Percentiles rank a stretch among this genome's conserved stretches.
These are phyloP conservation scores for Apiospora marii DNA, from an alignment of 2,329 filamentous ascomycete genomes.

Conservation along the genomic window DNA sequence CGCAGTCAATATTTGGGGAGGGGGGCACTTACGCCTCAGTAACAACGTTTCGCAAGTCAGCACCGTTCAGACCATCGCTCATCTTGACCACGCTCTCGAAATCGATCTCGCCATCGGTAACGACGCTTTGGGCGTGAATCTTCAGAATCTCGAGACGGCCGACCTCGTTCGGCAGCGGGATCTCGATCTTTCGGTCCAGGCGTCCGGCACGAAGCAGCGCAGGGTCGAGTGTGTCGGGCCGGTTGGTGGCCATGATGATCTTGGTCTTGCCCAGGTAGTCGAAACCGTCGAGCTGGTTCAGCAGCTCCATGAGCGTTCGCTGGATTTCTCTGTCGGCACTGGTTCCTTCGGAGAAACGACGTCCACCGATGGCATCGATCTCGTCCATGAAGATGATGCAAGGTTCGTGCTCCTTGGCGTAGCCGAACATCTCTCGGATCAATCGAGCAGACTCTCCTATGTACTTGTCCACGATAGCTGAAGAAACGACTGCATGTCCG, in stretches of 20 bases:
- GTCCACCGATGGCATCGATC: slow-evolving; percentile 97
- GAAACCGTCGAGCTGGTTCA: slow-evolving; percentile 98
- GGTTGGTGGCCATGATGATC: slow-evolving; percentile 99
- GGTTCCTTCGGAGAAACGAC: slow-evolving; percentile 96
- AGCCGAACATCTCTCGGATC: slow-evolving; percentile 99
- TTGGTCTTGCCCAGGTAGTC: slow-evolving; percentile 99
- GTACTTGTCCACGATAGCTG: slow-evolving; percentile 99
- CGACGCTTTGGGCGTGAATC: slow-evolving; percentile 89
- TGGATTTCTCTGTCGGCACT: slow-evolving; percentile 98
- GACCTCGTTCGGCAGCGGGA: slow-evolving; percentile 95
- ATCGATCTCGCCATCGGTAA: slow-evolving; percentile 93
- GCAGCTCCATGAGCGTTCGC: slow-evolving; percentile 96
- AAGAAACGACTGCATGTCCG: slow-evolving; percentile 80
- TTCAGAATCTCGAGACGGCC: slow-evolving; percentile 96
- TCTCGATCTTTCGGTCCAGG: slow-evolving; percentile 97
- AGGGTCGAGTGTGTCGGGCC: slow-evolving; percentile 94
- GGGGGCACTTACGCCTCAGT: slow-evolving; percentile 85
- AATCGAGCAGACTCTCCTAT: slow-evolving; percentile 97
- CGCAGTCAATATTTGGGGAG: slow-evolving; percentile 7
- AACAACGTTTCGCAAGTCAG: slow-evolving; percentile 95
- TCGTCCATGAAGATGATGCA: slow-evolving; percentile 99
- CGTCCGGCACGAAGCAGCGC: slow-evolving; percentile 91
- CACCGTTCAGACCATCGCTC: slow-evolving; percentile 97
- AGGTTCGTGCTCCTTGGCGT: slow-evolving; percentile 98
- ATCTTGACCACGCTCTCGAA: slow-evolving; percentile 99